These are phyloP conservation scores for Debaryomyces hansenii DNA, from an alignment of 805 yeast species.

Conservation along the genomic window DNA sequence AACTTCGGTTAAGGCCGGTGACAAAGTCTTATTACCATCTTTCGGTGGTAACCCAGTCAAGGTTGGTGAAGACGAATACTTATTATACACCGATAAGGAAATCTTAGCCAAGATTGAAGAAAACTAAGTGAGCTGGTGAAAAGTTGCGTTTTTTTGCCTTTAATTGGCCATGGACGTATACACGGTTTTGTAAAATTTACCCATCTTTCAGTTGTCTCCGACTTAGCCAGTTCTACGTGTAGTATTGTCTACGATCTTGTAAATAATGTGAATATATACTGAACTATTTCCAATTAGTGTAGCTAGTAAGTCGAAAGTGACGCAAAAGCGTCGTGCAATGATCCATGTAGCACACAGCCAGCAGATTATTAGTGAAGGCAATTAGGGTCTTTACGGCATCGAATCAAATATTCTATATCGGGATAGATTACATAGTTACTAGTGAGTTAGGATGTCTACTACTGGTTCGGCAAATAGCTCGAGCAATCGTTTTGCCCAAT, in stretches of 20 bases:
- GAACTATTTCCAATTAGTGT: neutral
- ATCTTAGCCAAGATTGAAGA: slow-evolving; percentile 85
- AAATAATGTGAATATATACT: neutral
- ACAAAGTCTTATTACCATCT: slow-evolving; percentile 89
- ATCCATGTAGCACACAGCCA: slow-evolving; percentile 1
- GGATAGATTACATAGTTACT: no score
- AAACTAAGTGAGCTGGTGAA: slow-evolving; percentile 7
- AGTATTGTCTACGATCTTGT: neutral
- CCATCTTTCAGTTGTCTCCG: no score
- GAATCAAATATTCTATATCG: no score
- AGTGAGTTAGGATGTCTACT: slow-evolving; percentile 4
- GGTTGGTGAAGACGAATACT: slow-evolving; percentile 79
- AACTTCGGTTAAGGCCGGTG: slow-evolving; percentile 84
- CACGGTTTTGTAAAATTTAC: no score
- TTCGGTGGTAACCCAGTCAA: slow-evolving; percentile 91
- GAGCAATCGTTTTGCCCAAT: slow-evolving; percentile 32
- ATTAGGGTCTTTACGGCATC: no score
- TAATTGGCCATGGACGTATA: neutral
- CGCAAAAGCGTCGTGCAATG: neutral
- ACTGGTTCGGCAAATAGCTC: slow-evolving; percentile 1
- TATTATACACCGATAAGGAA: slow-evolving; percentile 90
- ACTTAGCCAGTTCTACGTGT: no score
- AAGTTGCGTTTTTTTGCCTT: neutral
- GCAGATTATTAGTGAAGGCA: neutral
- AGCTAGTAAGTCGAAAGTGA: neutral